Percentiles rank a stretch among this genome's conserved stretches.
phyloP scores from a whole-genome alignment of 108 stramenopile genomes.

The Asterionellopsis glacialis region DNA sequence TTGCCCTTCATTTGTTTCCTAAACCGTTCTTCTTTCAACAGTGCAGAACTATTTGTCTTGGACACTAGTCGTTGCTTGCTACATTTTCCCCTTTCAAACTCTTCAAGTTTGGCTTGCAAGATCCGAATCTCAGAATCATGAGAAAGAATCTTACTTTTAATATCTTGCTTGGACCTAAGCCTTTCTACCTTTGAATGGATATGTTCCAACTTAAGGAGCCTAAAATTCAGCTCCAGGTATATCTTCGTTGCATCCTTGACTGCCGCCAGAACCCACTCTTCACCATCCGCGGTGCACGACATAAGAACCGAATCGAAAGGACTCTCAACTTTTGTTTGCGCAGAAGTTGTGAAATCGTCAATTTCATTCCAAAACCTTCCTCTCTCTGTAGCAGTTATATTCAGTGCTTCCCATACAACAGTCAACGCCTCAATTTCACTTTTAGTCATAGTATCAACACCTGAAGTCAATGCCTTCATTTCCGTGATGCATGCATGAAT shows the following conservation, averaged over 20 bases:
- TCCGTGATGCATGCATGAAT: constrained; percentile 72
- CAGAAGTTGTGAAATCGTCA: constrained; percentile 18
- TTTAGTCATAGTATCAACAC: constrained; percentile 73
- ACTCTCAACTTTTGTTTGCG: constrained; percentile 12
- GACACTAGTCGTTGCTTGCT: constrained; percentile 64
- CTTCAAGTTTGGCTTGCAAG: constrained; percentile 58
- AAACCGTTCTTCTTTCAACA: constrained; percentile 75
- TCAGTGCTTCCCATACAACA: constrained; percentile 83
- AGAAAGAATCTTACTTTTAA: constrained; percentile 74
- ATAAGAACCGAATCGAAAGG: constrained; percentile 34
- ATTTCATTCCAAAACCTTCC: constrained; percentile 67
- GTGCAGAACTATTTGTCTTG: constrained; percentile 49
- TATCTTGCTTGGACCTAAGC: constrained; percentile 63
- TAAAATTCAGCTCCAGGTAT: constrained; percentile 31
- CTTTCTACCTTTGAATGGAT: constrained; percentile 79
- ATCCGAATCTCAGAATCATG: constrained; percentile 76
- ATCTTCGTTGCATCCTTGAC: constrained; percentile 31
- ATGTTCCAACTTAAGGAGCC: constrained; percentile 56
- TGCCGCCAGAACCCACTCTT: constrained; percentile 60
- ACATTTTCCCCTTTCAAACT: constrained; percentile 70
- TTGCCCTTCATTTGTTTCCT: constrained; percentile 81
- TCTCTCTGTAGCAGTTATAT: constrained; percentile 40
- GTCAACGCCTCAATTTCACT: constrained; percentile 82
- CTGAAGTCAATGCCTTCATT: constrained; percentile 56
- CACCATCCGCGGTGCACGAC: constrained; percentile 24